Evolutionary conservation across 179 eudicot species (phyloP).

Genomic region (Silene noctiflora): DNA sequence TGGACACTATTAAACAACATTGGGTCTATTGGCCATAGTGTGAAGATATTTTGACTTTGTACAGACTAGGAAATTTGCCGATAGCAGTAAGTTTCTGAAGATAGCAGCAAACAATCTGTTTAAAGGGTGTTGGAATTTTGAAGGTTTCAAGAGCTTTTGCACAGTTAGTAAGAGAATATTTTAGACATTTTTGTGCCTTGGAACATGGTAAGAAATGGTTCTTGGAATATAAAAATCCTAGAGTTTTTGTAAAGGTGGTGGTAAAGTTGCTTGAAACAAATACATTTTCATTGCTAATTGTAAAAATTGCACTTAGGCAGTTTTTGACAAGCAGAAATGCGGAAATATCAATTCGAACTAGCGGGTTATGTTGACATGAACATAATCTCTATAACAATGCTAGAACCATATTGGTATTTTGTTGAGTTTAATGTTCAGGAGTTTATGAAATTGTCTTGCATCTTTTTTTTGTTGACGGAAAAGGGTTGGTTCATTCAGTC

Average conservation of each 20-base stretch:
- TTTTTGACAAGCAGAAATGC: not conserved
- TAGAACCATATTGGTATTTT: not conserved
- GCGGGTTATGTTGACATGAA: not conserved
- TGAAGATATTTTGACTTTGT: not conserved
- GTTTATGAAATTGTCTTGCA: not conserved
- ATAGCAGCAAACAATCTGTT: too few relatives aligned
- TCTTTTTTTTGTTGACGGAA: not conserved
- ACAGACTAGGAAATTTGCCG: conserved; percentile 13
- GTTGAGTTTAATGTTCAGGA: not conserved
- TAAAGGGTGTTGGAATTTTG: too few relatives aligned
- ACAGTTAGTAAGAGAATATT: not conserved
- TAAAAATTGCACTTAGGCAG: not conserved
- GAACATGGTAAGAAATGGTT: not conserved
- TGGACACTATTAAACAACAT: not conserved
- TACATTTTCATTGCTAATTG: not conserved
- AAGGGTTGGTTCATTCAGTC: too few relatives aligned
- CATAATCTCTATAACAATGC: not conserved
- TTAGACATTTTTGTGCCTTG: not conserved
- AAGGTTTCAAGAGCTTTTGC: not conserved
- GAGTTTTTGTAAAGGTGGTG: conserved; percentile 9
- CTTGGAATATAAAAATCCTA: not conserved
- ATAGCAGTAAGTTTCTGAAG: too few relatives aligned
- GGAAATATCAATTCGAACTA: not conserved
- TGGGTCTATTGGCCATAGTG: conserved; percentile 3
- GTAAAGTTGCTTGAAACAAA: not conserved